Evolutionary conservation across 352 stramenopile species (phyloP).

Genomic region (Phytophthora pseudosyringae): DNA sequence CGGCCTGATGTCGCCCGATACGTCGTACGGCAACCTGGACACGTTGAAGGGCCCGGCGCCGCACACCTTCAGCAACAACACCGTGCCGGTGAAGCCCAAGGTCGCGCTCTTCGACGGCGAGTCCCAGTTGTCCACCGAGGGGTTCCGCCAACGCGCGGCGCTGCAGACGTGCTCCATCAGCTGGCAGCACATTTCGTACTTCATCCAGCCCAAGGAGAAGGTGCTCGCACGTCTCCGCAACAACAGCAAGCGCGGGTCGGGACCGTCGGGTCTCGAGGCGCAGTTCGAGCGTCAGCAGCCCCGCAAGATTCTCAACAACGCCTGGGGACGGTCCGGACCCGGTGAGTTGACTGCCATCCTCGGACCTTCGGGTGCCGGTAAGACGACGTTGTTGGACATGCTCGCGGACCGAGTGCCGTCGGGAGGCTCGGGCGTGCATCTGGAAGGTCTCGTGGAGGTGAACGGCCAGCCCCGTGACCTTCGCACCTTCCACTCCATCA

Average conservation of each 20-base stretch:
- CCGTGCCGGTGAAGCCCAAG: slow-evolving; percentile 36
- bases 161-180: slow-evolving; percentile 61
- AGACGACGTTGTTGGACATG: slow-evolving; percentile 76
- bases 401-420: slow-evolving; percentile 59
- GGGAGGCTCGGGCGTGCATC: slow-evolving; percentile 34
- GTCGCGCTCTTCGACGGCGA: slow-evolving; percentile 40
- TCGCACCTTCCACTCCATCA: slow-evolving; percentile 57
- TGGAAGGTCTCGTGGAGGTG: slow-evolving; percentile 66
- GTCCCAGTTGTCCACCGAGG: slow-evolving; percentile 41
- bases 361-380: slow-evolving; percentile 67
- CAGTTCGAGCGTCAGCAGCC: slow-evolving; percentile 44
- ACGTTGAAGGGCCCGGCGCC: slow-evolving; percentile 26
- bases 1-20: slow-evolving; percentile 31
- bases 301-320: slow-evolving; percentile 69
- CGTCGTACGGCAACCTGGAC: slow-evolving; percentile 36
- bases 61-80: slow-evolving; percentile 37
- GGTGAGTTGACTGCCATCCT: slow-evolving; percentile 79
- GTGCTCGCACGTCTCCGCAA: slow-evolving; percentile 19
- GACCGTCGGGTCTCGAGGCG: slow-evolving; percentile 33
- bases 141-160: slow-evolving; percentile 36
- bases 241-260: slow-evolving; percentile 36
- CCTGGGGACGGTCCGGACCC: slow-evolving; percentile 64
- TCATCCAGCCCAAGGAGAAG: slow-evolving; percentile 46
- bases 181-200: slow-evolving; percentile 74
- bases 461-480: slow-evolving; percentile 56